Evolutionary conservation across 345 rosid species (phyloP).

Genomic region (Ricinus communis): DNA sequence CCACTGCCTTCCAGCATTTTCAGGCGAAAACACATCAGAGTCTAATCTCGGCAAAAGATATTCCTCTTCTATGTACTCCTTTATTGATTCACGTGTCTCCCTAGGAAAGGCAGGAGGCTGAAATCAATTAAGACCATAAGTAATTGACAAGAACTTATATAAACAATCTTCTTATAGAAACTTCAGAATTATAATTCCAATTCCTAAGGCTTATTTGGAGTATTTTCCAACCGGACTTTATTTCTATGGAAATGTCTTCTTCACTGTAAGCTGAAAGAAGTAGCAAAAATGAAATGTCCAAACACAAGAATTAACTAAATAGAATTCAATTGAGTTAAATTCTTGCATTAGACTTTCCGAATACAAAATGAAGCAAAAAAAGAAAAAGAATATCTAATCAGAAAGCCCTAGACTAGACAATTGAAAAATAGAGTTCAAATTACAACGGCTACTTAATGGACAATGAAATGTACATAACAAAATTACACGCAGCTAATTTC

Average conservation of each 20-base stretch:
- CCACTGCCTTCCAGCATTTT: conserved; percentile 82
- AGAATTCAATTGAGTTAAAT: not conserved
- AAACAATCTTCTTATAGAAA: too few species aligned
- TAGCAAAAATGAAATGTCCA: too few species aligned
- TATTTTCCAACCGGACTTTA: too few species aligned
- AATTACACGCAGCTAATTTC: not conserved
- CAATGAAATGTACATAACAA: not conserved
- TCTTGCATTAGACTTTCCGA: not conserved
- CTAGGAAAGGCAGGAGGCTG: conserved; percentile 97
- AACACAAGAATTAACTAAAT: too few species aligned
- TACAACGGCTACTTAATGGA: too few species aligned
- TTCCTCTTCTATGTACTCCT: conserved; percentile 80
- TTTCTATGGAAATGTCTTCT: too few species aligned
- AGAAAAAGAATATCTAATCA: not conserved
- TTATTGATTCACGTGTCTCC: conserved; percentile 74
- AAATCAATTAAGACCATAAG: conserved; percentile 21
- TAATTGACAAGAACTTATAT: not conserved
- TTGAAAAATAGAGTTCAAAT: too few species aligned
- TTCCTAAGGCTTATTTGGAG: too few species aligned
- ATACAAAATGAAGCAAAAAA: not conserved
- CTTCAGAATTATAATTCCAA: not conserved
- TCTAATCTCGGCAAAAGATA: conserved; percentile 79
- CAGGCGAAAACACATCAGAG: conserved; percentile 63
- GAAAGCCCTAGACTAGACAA: not conserved
- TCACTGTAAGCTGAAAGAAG: too few species aligned